phyloP scores from a whole-genome alignment of 192 early-diverging fungal genomes.

The Coemansia reversa region DNA sequence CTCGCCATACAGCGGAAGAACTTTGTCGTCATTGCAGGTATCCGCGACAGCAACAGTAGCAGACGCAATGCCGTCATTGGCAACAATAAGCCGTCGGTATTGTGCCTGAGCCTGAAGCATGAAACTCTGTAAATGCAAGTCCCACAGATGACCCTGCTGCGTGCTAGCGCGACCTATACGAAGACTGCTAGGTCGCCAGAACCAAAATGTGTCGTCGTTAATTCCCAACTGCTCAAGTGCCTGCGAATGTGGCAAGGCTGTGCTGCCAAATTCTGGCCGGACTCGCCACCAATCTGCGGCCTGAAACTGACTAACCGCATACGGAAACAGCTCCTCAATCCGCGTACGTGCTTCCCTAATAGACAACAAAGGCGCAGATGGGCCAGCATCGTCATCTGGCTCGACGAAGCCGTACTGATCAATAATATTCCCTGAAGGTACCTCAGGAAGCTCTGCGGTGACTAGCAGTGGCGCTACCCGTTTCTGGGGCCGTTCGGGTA shows the following conservation, averaged over 20 bases:
- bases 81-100: constrained; percentile 6
- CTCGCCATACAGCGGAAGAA: constrained; percentile 53
- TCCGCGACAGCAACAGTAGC: background rate
- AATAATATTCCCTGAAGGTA: constrained; percentile 13
- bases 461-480: constrained; percentile 21
- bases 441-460: constrained; percentile 6
- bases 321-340: background rate
- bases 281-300: too few relatives aligned
- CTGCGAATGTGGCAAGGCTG: background rate
- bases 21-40: constrained; percentile 1
- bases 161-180: constrained; percentile 7
- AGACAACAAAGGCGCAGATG: background rate
- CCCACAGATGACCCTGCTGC: background rate
- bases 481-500: background rate
- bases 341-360: background rate
- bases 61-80: background rate
- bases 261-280: background rate
- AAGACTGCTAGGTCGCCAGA: constrained; percentile 6
- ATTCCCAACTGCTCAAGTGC: background rate
- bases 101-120: constrained; percentile 9
- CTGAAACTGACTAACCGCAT: background rate
- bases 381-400: background rate
- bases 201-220: constrained; percentile 17
- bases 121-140: background rate
- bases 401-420: background rate